Percentiles rank a stretch among this genome's conserved stretches.
Conservation (phyloP, 345 rosid species). For the Pugionium dolabratum region DNA sequence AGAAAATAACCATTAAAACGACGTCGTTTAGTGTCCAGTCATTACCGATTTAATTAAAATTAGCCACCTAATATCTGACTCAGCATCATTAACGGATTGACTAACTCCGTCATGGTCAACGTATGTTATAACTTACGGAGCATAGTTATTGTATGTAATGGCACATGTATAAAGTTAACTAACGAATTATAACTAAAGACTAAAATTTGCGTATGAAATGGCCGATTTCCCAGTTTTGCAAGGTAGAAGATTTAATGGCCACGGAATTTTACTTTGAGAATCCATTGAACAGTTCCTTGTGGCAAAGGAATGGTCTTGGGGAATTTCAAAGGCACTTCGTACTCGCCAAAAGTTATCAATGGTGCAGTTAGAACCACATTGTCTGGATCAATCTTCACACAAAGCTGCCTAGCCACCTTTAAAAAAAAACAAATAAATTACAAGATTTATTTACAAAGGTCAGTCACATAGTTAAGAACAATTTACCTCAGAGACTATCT, state of each 20-base stretch:
- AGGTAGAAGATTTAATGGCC: slow-evolving; percentile 50
- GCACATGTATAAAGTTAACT: no score
- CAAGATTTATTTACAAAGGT: neutral
- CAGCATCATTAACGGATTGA: no score
- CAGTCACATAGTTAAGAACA: neutral
- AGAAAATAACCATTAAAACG: no score
- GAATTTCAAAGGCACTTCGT: slow-evolving; percentile 70
- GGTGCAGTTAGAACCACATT: slow-evolving; percentile 63
- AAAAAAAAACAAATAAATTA: neutral
- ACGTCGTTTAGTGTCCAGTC: no score
- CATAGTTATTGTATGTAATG: no score
- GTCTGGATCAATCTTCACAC: slow-evolving; percentile 71
- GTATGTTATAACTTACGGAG: no score
- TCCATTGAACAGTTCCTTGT: slow-evolving; percentile 77
- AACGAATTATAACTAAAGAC: no score
- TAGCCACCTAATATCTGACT: no score
- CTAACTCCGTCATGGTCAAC: no score
- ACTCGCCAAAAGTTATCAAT: slow-evolving; percentile 69
- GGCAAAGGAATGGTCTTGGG: slow-evolving; percentile 83
- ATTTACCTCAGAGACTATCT: slow-evolving; percentile 70
- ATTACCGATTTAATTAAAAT: no score
- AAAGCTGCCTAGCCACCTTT: slow-evolving; percentile 86
- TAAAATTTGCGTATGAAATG: no score
- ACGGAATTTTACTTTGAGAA: slow-evolving; percentile 72
- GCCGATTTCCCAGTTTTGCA: no score